Evolutionary conservation across 2,329 filamentous ascomycete species (phyloP).

Genomic region (Tolypocladium amazonense): DNA sequence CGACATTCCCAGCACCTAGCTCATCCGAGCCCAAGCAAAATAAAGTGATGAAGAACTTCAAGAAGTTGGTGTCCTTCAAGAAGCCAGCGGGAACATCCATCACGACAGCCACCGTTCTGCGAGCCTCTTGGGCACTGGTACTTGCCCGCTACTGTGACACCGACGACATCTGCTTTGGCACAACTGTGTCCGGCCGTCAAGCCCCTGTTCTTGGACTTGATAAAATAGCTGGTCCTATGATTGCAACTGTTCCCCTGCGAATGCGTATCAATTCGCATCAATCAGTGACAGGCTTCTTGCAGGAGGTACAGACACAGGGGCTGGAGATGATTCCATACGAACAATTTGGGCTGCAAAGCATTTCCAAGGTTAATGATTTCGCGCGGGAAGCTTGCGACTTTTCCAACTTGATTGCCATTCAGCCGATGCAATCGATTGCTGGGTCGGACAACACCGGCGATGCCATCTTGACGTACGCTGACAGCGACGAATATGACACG

Average conservation of each 20-base stretch:
- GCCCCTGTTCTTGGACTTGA: slow-evolving; percentile 11
- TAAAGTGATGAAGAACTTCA: background rate
- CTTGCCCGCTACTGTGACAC: slow-evolving; percentile 7
- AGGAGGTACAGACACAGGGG: slow-evolving; percentile 7
- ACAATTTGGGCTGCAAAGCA: background rate
- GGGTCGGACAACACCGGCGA: background rate
- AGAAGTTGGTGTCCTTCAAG: background rate
- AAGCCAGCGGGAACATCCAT: background rate
- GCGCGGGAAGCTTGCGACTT: background rate
- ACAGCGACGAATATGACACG: background rate
- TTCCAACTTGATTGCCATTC: background rate
- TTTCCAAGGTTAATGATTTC: background rate
- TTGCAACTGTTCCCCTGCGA: slow-evolving; percentile 10
- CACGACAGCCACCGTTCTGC: slow-evolving; percentile 7
- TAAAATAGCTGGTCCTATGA: slow-evolving; percentile 10
- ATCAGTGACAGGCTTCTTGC: slow-evolving; percentile 7
- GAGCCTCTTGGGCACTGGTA: slow-evolving; percentile 15
- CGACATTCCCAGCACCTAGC: background rate
- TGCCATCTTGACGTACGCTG: background rate
- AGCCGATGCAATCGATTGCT: background rate
- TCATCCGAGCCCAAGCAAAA: background rate
- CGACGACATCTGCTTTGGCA: slow-evolving; percentile 13
- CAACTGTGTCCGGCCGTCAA: slow-evolving; percentile 12
- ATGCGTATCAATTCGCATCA: slow-evolving; percentile 2
- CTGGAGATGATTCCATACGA: slow-evolving; percentile 4